Conservation (phyloP, 1,284 basidiomycete species). For the Naganishia cerealis region DNA sequence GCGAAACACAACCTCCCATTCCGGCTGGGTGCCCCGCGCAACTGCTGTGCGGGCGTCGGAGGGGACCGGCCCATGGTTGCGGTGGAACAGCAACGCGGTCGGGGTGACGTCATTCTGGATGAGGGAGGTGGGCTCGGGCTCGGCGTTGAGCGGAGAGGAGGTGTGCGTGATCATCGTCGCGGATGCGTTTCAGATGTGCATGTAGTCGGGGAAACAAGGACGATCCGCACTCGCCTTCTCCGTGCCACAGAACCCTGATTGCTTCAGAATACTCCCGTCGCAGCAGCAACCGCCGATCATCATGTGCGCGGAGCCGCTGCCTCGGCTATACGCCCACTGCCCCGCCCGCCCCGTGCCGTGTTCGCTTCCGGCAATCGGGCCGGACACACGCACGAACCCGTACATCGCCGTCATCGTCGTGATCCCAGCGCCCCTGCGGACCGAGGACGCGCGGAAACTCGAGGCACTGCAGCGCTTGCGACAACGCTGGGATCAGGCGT, state of each 20-base stretch:
- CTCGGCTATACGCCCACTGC: not conserved
- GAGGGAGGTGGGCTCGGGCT: conserved; percentile 17
- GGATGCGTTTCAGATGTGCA: not conserved
- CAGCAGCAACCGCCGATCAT: not conserved
- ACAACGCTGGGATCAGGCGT: conserved; percentile 18
- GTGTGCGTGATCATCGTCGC: conserved; percentile 18
- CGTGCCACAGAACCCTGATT: not conserved
- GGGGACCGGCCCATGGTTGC: conserved; percentile 28
- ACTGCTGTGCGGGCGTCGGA: conserved; percentile 15
- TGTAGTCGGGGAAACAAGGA: not conserved
- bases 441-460: not conserved
- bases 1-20: conserved; percentile 8
- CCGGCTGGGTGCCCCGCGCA: not conserved
- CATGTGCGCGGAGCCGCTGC: not conserved
- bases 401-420: conserved; percentile 9
- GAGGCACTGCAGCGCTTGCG: not conserved
- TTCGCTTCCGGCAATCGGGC: not conserved
- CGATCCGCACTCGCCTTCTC: not conserved
- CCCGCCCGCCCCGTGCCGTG: not conserved
- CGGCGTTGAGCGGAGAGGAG: conserved; percentile 23
- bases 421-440: not conserved
- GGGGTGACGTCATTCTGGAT: conserved; percentile 28
- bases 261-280: not conserved
- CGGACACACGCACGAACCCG: not conserved
- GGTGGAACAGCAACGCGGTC: conserved; percentile 22